Evolutionary conservation across 306 rosid species (phyloP), one percentile per base, ranked within the genome.

Genomic region (Fagus sylvatica): DNA sequence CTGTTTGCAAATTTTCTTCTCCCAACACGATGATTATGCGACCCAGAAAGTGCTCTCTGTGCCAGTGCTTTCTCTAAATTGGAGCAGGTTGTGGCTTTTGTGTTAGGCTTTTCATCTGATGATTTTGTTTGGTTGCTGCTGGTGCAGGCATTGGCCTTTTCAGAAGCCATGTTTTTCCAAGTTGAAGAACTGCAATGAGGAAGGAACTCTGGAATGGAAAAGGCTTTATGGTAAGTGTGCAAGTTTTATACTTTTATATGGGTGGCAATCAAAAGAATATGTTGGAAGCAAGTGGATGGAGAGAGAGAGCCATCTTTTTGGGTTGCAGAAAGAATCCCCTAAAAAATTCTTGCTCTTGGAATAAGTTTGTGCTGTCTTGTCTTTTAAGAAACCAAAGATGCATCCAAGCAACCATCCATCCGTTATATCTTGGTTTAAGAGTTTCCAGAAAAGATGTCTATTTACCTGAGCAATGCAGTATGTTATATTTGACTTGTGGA

Each of bases 51-150:
- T 72, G 96, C 98, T 77, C 90, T 87, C 66, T 87, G 86, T 10
- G 91, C 94, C 73, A 91, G 37, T 55, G 88, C 91, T 78, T 88
- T 91, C 17, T 84, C 97, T 59, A 85, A 0, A 75, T 83, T 84
- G 71, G 86, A 72, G 57, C 69, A 69, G 57, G 33, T 19, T 71
- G 84, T 15, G 51, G 60, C 82, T 75, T 86, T 81, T 34, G 91
- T 53, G 69, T 74, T 28, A 12, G 77, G 34, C 48, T 36, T 76
- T 22, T 81, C 88, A 40, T 86, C 91, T 8, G 83, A 41, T 64
- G 80, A 34, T 53, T 43, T 76, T 66, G 81, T 84, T 75, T 83
- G 88, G 73, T 78, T 84, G 88, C 61, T 74, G 78, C 73, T 74
- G 71, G 71, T 56, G 76, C 65, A 33, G 19, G 80, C 46, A 66